phyloP scores from a whole-genome alignment of 306 rosid species.

The Prunus mume region DNA sequence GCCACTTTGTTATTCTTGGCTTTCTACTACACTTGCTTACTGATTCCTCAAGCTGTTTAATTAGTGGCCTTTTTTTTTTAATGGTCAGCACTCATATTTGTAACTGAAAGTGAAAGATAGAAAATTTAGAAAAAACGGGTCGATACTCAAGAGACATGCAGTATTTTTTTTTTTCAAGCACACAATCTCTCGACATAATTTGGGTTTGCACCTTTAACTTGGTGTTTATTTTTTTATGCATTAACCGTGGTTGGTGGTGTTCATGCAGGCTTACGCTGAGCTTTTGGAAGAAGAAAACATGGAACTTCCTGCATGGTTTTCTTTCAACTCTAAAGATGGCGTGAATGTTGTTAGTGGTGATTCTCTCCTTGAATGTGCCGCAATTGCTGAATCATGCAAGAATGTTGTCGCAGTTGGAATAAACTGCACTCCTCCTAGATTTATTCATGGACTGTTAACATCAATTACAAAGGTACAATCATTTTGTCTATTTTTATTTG shows the following conservation, averaged over 20 bases:
- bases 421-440: conserved; percentile 94
- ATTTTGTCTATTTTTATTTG: background rate
- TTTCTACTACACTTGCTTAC: background rate
- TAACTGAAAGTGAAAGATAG: background rate
- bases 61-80: background rate
- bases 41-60: background rate
- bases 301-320: conserved; percentile 86
- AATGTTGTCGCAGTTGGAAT: conserved; percentile 77
- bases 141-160: background rate
- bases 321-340: conserved; percentile 87
- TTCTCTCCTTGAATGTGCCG: conserved; percentile 68
- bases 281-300: conserved; percentile 79
- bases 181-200: background rate
- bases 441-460: conserved; percentile 73
- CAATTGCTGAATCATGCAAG: conserved; percentile 72
- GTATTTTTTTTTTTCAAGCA: background rate
- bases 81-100: background rate
- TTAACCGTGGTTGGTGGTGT: conserved; percentile 10
- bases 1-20: background rate
- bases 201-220: background rate
- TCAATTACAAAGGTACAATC: conserved; percentile 52
- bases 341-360: conserved; percentile 75
- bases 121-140: background rate
- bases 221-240: background rate
- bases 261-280: conserved; percentile 72